These are phyloP conservation scores for Cordyceps fumosorosea DNA, from an alignment of 2,329 filamentous ascomycete genomes.

Conservation along the genomic window DNA sequence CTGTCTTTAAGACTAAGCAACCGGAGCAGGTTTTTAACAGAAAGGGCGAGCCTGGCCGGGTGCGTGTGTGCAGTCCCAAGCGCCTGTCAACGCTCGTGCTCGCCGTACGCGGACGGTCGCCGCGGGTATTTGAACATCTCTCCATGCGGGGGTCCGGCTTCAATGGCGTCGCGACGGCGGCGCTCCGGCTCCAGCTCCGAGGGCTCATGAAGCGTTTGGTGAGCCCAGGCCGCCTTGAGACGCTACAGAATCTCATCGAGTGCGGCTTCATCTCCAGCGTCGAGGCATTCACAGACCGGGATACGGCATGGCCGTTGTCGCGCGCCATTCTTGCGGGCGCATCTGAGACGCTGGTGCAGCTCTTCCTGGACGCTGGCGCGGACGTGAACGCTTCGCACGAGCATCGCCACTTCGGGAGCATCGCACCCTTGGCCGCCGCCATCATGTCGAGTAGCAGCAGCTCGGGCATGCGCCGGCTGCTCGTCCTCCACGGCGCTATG, in stretches of 20 bases:
- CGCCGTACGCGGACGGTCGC: not conserved
- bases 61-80: not conserved
- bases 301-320: not conserved
- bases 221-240: not conserved
- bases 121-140: not conserved
- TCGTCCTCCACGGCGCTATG: not conserved
- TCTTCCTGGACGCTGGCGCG: not conserved
- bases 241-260: not conserved
- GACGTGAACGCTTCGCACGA: not conserved
- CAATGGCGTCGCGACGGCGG: not conserved
- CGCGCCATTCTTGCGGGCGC: slow-evolving; percentile 3
- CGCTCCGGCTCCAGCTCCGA: not conserved
- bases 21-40: not conserved
- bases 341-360: not conserved
- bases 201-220: not conserved
- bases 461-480: not conserved
- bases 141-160: not conserved
- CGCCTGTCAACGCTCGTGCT: not conserved
- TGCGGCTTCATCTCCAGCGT: not conserved
- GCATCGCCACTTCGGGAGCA: not conserved
- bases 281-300: not conserved
- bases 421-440: slow-evolving; percentile 1
- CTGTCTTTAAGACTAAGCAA: slow-evolving; percentile 1
- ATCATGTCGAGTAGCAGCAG: not conserved
- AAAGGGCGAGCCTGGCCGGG: not conserved